Evolutionary conservation across 345 rosid species (phyloP).

Genomic region (Syzygium jambos): DNA sequence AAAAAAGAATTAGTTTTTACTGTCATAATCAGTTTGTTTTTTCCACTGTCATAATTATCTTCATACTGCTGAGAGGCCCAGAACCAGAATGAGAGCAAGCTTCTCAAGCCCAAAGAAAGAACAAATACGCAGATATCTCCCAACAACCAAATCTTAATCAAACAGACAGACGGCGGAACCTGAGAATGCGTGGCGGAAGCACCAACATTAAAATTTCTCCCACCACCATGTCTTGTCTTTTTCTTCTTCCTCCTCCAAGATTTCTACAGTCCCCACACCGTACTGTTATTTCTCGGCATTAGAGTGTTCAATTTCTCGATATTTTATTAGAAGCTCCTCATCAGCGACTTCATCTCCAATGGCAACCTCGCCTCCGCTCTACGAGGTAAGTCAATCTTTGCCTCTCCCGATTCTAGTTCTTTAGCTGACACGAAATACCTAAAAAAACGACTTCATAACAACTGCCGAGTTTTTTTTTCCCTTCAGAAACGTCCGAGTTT

Average conservation of each 20-base stretch:
- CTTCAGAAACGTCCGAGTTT: background rate
- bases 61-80: background rate
- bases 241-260: background rate
- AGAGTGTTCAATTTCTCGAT: too few species aligned
- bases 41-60: background rate
- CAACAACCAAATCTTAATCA: background rate
- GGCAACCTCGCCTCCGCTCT: slow-evolving; percentile 87
- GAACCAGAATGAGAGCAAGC: background rate
- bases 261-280: background rate
- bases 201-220: background rate
- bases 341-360: slow-evolving; percentile 80
- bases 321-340: too few species aligned
- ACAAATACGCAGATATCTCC: background rate
- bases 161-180: background rate
- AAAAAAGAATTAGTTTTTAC: background rate
- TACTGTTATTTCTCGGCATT: too few species aligned
- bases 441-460: background rate
- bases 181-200: slow-evolving; percentile 24
- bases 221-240: background rate
- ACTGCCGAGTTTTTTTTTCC: background rate
- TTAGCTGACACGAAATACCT: background rate
- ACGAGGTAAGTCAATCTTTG: slow-evolving; percentile 33
- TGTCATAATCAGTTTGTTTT: background rate
- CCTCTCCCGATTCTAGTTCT: background rate
- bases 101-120: background rate